Evolutionary conservation across 2,329 filamentous ascomycete species (phyloP).

Genomic region (Aplosporella prunicola): DNA sequence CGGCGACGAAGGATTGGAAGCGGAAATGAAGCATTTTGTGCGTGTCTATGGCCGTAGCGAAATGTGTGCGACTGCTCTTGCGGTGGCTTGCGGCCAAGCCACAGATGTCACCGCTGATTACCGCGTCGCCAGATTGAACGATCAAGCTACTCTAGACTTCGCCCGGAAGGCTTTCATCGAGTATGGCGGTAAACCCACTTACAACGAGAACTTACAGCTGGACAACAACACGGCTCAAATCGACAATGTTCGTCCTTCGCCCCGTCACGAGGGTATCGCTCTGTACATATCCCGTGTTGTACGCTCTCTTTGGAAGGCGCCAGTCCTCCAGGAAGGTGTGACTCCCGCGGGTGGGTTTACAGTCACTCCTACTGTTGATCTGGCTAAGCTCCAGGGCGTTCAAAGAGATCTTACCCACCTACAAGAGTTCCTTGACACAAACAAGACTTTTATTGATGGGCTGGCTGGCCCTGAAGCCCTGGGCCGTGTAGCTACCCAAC

Average conservation of each 20-base stretch:
- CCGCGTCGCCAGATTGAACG: conserved; percentile 60
- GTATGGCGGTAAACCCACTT: conserved; percentile 75
- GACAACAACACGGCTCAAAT: conserved; percentile 55
- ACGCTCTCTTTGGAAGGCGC: conserved; percentile 76
- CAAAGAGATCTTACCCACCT: conserved; percentile 75
- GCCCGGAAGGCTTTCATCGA: conserved; percentile 86
- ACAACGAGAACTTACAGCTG: conserved; percentile 64
- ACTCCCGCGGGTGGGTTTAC: conserved; percentile 51
- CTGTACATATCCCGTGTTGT: conserved; percentile 84
- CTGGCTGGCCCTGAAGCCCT: conserved; percentile 82
- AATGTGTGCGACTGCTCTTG: conserved; percentile 80
- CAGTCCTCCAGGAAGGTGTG: conserved; percentile 52
- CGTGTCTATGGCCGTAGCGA: conserved; percentile 79
- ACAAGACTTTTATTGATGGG: conserved; percentile 86
- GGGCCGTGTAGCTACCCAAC: conserved; percentile 65
- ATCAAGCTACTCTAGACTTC: conserved; percentile 76
- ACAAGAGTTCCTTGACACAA: conserved; percentile 73
- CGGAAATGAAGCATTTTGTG: conserved; percentile 74
- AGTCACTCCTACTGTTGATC: conserved; percentile 57
- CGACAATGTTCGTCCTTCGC: conserved; percentile 78
- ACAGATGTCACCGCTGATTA: conserved; percentile 66
- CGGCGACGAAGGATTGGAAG: conserved; percentile 68
- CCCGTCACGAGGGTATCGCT: conserved; percentile 78
- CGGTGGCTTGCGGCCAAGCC: conserved; percentile 90
- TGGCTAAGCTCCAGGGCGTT: conserved; percentile 61